phyloP scores from a whole-genome alignment of 106 monocot species.

The Vanilla planifolia region DNA sequence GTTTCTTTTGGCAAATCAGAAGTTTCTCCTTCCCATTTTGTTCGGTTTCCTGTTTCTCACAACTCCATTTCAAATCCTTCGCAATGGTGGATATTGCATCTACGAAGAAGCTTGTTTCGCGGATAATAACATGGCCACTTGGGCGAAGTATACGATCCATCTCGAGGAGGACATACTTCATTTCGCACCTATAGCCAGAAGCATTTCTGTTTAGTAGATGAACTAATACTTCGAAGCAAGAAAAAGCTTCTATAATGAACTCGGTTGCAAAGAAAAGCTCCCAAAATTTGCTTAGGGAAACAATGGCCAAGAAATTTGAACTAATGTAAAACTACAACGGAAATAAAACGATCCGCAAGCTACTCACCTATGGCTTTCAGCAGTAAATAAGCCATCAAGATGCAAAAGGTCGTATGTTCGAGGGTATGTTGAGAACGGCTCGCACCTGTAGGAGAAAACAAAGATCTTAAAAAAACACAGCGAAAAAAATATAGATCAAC shows the following conservation, averaged over 20 bases:
- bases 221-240: no score
- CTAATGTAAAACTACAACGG: no score
- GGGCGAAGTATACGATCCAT: slow-evolving; percentile 48
- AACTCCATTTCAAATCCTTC: slow-evolving; percentile 36
- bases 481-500: no score
- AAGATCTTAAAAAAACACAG: not conserved
- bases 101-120: slow-evolving; percentile 31
- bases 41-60: slow-evolving; percentile 34
- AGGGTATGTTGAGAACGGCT: slow-evolving; percentile 71
- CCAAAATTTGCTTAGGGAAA: no score
- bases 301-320: not conserved
- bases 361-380: slow-evolving; percentile 58
- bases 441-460: slow-evolving; percentile 33
- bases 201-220: no score
- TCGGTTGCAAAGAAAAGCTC: no score
- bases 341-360: no score
- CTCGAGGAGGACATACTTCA: slow-evolving; percentile 45
- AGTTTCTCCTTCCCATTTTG: slow-evolving; percentile 42
- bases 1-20: slow-evolving; percentile 39
- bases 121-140: slow-evolving; percentile 29
- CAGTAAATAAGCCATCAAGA: slow-evolving; percentile 64
- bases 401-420: slow-evolving; percentile 69
- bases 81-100: slow-evolving; percentile 30
- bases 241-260: no score
- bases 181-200: slow-evolving; percentile 35